These are phyloP conservation scores for Exophiala mesophila DNA, from an alignment of 2,329 filamentous ascomycete species.

Conservation along the genomic window DNA sequence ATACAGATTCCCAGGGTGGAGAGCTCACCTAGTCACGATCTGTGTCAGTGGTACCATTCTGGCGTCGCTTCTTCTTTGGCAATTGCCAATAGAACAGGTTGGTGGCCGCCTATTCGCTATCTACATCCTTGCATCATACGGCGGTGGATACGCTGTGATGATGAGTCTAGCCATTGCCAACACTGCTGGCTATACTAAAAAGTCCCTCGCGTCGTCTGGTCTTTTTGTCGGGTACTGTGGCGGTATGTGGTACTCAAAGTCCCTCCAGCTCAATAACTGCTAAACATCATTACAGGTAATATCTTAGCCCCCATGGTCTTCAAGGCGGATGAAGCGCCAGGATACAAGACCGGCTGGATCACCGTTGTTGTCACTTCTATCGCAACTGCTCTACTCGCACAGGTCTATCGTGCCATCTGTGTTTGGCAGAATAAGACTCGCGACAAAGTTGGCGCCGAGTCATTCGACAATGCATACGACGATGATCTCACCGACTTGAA, in stretches of 20 bases:
- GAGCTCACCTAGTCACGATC: slow-evolving; percentile 38
- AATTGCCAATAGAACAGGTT: slow-evolving; percentile 38
- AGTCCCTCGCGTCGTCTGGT: slow-evolving; percentile 19
- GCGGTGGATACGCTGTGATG: slow-evolving; percentile 47
- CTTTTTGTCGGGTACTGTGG: slow-evolving; percentile 26
- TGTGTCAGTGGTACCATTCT: slow-evolving; percentile 43
- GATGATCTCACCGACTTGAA: slow-evolving; percentile 48
- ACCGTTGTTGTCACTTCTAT: slow-evolving; percentile 24
- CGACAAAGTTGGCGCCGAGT: slow-evolving; percentile 35
- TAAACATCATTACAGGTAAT: slow-evolving; percentile 22
- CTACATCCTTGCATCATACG: slow-evolving; percentile 44
- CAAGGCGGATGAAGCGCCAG: slow-evolving; percentile 30
- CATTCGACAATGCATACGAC: slow-evolving; percentile 50
- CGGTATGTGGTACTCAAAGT: slow-evolving; percentile 44
- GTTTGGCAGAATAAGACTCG: slow-evolving; percentile 26
- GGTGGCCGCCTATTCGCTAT: slow-evolving; percentile 47
- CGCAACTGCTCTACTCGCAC: slow-evolving; percentile 27
- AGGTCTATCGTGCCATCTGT: slow-evolving; percentile 17
- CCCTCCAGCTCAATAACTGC: slow-evolving; percentile 17
- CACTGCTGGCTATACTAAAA: slow-evolving; percentile 27
- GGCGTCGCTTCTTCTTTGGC: slow-evolving; percentile 42
- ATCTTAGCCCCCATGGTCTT: slow-evolving; percentile 34
- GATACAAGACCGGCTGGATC: slow-evolving; percentile 30
- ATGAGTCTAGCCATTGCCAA: slow-evolving; percentile 46
- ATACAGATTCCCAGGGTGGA: slow-evolving; percentile 33